These are phyloP conservation scores for Pseudogymnoascus sp. DNA, from an alignment of 2,329 filamentous ascomycete species.

Conservation along the genomic window DNA sequence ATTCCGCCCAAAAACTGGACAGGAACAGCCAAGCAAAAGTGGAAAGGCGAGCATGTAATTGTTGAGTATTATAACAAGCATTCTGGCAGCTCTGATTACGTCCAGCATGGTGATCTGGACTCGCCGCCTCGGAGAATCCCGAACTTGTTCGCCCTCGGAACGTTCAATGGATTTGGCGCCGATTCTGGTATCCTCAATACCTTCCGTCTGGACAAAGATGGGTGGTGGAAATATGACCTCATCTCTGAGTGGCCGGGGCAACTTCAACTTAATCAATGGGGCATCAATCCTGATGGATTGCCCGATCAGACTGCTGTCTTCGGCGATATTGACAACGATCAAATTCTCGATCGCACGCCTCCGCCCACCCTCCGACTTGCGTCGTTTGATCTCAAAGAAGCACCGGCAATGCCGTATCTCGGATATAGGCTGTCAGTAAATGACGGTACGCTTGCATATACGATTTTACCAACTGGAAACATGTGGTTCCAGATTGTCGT, in stretches of 20 bases:
- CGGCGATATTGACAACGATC: slow-evolving; percentile 55
- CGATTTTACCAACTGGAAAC: slow-evolving; percentile 46
- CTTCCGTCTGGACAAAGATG: slow-evolving; percentile 43
- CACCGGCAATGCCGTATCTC: slow-evolving; percentile 45
- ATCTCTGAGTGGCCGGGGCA: slow-evolving; percentile 57
- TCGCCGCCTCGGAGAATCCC: slow-evolving; percentile 47
- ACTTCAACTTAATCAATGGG: slow-evolving; percentile 59
- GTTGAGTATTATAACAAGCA: slow-evolving; percentile 56
- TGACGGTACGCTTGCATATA: slow-evolving; percentile 46
- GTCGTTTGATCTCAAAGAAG: slow-evolving; percentile 50
- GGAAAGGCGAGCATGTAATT: slow-evolving; percentile 54
- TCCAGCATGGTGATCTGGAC: slow-evolving; percentile 51
- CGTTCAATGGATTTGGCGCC: slow-evolving; percentile 57
- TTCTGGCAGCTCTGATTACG: slow-evolving; percentile 52
- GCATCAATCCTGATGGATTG: slow-evolving; percentile 55
- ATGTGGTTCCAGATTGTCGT: slow-evolving; percentile 45
- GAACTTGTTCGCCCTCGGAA: slow-evolving; percentile 56
- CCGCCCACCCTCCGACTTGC: slow-evolving; percentile 49
- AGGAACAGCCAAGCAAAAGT: slow-evolving; percentile 50
- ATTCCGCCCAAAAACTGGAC: slow-evolving; percentile 47
- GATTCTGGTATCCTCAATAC: slow-evolving; percentile 51
- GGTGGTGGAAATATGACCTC: slow-evolving; percentile 51
- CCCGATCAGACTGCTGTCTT: slow-evolving; percentile 53
- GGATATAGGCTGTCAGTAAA: slow-evolving; percentile 48
- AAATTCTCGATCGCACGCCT: slow-evolving; percentile 52